Conservation (phyloP, 1,284 basidiomycete genomes). For the Farysia itapuensis region DNA sequence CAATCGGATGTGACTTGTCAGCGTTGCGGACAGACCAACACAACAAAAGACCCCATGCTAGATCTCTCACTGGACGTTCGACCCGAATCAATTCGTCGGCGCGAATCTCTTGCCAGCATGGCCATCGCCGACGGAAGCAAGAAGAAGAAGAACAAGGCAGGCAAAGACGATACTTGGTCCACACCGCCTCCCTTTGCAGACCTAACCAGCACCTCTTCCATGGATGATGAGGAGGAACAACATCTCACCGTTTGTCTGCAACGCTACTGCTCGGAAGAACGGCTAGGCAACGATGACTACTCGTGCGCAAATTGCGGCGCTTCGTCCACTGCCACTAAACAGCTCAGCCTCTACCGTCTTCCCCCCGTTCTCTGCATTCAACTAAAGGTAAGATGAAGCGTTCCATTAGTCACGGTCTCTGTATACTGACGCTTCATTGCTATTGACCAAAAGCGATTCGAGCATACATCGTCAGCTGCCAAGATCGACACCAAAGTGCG, state of each 20-base stretch:
- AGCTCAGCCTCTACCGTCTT: slow-evolving; percentile 78
- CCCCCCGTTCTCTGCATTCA: slow-evolving; percentile 92
- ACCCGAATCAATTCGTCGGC: slow-evolving; percentile 28
- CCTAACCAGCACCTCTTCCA: background rate
- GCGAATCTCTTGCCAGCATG: background rate
- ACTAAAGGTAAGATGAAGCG: slow-evolving; percentile 76
- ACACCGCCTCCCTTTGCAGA: slow-evolving; percentile 2
- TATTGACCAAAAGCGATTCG: slow-evolving; percentile 73
- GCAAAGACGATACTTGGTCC: slow-evolving; percentile 17
- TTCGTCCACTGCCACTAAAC: slow-evolving; percentile 64
- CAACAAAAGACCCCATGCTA: slow-evolving; percentile 82
- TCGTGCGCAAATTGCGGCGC: slow-evolving; percentile 63
- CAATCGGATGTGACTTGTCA: slow-evolving; percentile 89
- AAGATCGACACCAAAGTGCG: slow-evolving; percentile 84
- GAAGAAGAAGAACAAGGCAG: slow-evolving; percentile 56
- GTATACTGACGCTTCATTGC: slow-evolving; percentile 2
- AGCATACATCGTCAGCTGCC: slow-evolving; percentile 68
- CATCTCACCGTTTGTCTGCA: slow-evolving; percentile 40
- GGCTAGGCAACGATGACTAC: slow-evolving; percentile 59
- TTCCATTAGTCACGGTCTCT: too few species aligned
- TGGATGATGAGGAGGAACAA: slow-evolving; percentile 50
- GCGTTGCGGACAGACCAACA: slow-evolving; percentile 71
- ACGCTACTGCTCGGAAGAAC: slow-evolving; percentile 52
- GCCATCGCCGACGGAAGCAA: slow-evolving; percentile 5
- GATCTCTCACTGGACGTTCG: slow-evolving; percentile 84